Conservation (phyloP, 306 rosid species). For the Mimosa bimucronata region DNA sequence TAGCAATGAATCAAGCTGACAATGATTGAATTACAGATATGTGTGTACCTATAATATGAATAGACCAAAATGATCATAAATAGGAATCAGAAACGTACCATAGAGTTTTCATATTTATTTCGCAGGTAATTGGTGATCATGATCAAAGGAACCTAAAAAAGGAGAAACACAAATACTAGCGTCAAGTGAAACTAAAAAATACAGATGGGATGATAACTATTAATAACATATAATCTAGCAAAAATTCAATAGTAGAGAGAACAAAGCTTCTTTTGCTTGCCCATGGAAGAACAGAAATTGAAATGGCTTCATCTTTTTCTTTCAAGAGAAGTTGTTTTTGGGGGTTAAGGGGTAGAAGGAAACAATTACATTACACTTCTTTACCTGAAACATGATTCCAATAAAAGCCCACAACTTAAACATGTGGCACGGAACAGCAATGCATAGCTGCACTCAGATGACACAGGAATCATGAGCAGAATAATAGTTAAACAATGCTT, state of each 20-base stretch:
- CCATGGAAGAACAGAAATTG: conserved; percentile 4
- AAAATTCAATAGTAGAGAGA: not conserved
- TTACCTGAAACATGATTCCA: conserved; percentile 94
- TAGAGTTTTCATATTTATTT: conserved; percentile 73
- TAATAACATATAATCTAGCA: not conserved
- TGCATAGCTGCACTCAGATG: conserved; percentile 72
- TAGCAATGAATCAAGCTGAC: conserved; percentile 21
- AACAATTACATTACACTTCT: conserved; percentile 10
- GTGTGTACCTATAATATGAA: not conserved
- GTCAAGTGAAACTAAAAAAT: conserved; percentile 34
- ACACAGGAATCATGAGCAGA: conserved; percentile 34
- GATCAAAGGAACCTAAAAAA: conserved; percentile 74
- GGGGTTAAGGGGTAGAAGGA: not conserved
- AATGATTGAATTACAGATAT: not conserved
- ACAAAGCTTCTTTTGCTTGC: conserved; percentile 10
- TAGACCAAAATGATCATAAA: conserved; percentile 18
- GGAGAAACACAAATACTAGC: conserved; percentile 15
- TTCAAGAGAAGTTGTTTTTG: not conserved
- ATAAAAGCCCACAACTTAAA: conserved; percentile 93
- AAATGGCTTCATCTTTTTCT: not conserved
- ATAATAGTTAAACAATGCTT: conserved; percentile 20
- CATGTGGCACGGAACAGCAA: conserved; percentile 95
- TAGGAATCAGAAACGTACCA: conserved; percentile 58
- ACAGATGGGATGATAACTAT: conserved; percentile 7
- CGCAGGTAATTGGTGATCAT: conserved; percentile 82